Conservation (phyloP, 176 grass and related monocot species). For the Oryza australiensis region DNA sequence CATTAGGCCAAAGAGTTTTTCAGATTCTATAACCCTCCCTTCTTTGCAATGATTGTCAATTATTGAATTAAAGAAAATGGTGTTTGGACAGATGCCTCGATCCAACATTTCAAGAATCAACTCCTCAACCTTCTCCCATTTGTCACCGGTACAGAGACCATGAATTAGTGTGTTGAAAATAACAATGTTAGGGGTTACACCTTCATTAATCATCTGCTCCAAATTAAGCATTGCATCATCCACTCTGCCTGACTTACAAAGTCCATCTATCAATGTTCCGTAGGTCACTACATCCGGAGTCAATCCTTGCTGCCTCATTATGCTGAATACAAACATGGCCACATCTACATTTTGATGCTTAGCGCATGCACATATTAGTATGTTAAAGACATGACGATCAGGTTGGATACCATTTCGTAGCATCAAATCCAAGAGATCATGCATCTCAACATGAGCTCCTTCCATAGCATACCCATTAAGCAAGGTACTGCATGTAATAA, state of each 20-base stretch:
- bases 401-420: not conserved
- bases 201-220: not conserved
- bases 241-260: not conserved
- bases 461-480: not conserved
- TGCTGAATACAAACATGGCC: not conserved
- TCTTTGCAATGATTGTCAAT: not conserved
- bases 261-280: not conserved
- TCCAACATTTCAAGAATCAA: not conserved
- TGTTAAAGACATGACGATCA: not conserved
- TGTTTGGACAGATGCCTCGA: not conserved
- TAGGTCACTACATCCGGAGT: not conserved
- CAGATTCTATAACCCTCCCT: not conserved
- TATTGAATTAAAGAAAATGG: not conserved
- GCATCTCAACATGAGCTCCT: not conserved
- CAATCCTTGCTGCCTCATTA: not conserved
- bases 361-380: not conserved
- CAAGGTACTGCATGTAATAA: not conserved
- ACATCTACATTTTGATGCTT: not conserved
- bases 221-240: not conserved
- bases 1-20: constrained; percentile 24
- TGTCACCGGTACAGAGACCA: not conserved
- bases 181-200: not conserved
- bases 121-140: not conserved
- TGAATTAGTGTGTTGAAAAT: not conserved
- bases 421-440: not conserved